phyloP scores from a whole-genome alignment of 2,329 filamentous ascomycete genomes.

The Apiospora saccharicola region DNA sequence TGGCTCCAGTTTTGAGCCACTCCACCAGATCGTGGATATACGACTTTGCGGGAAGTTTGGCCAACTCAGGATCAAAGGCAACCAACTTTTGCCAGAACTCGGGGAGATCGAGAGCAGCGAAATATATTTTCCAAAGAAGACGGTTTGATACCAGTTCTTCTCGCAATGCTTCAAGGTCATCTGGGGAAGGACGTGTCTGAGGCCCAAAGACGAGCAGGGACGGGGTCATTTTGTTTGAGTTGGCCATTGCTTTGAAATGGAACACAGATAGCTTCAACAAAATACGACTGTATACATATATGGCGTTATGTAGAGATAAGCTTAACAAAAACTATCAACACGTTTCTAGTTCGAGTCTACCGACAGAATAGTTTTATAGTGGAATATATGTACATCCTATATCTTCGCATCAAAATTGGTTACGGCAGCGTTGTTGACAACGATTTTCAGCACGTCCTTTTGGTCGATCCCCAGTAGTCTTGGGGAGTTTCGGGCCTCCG shows the following conservation, averaged over 20 bases:
- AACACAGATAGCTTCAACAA: neutral
- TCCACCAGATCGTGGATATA: slow-evolving; percentile 1
- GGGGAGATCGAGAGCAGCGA: slow-evolving; percentile 23
- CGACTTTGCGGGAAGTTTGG: neutral
- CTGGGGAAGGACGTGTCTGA: slow-evolving; percentile 27
- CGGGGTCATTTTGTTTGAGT: neutral
- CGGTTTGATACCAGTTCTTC: slow-evolving; percentile 26
- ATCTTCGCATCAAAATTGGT: neutral
- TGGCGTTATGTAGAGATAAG: neutral
- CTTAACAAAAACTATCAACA: neutral
- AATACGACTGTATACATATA: neutral
- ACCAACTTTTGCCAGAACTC: slow-evolving; percentile 8
- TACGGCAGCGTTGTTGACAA: too few species aligned
- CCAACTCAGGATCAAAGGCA: neutral
- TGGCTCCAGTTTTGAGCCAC: neutral
- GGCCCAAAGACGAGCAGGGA: slow-evolving; percentile 32
- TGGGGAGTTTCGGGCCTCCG: neutral
- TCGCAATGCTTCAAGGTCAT: slow-evolving; percentile 27
- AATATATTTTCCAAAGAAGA: slow-evolving; percentile 23
- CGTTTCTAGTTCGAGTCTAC: neutral
- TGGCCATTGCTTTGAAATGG: neutral
- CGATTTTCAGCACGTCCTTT: neutral
- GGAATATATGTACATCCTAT: neutral
- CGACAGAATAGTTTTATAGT: neutral
- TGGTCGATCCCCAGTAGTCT: too few species aligned